phyloP scores from a whole-genome alignment of 257 asterid genomes.

The Solanum neorickii region DNA sequence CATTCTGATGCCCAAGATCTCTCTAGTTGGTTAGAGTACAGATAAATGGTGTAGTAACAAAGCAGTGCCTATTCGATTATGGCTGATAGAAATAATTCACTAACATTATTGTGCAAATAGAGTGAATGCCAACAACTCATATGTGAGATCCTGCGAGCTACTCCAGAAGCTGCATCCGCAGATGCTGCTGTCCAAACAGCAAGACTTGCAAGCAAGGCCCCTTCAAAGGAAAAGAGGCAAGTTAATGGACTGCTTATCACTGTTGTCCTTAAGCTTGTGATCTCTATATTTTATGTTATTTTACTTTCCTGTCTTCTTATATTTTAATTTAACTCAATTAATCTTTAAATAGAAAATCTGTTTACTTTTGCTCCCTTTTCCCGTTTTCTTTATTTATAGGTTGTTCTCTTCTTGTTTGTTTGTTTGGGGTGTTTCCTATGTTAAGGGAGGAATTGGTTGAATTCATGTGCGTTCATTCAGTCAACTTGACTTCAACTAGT shows the following conservation, averaged over 20 bases:
- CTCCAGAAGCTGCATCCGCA: constrained; percentile 99
- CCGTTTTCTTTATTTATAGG: background rate
- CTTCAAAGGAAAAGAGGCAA: constrained; percentile 90
- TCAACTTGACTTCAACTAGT: background rate
- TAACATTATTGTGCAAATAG: constrained; percentile 24
- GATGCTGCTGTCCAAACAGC: constrained; percentile 98
- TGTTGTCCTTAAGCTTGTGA: background rate
- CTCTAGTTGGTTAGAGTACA: background rate
- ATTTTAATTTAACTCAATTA: background rate
- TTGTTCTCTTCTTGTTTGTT: background rate
- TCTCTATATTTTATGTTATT: background rate
- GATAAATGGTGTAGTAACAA: background rate
- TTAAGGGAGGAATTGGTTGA: background rate
- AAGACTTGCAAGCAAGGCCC: constrained; percentile 80
- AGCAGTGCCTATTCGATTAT: background rate
- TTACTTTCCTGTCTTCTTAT: background rate
- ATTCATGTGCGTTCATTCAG: background rate
- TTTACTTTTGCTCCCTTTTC: background rate
- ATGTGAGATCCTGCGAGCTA: constrained; percentile 97
- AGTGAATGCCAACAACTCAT: constrained; percentile 99
- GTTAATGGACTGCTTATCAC: constrained; percentile 17
- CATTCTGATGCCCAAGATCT: background rate
- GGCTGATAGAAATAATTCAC: background rate
- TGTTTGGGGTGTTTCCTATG: background rate
- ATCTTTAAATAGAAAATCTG: background rate